These are phyloP conservation scores for Trametes meyenii DNA, from an alignment of 768 basidiomycete species.

Conservation along the genomic window DNA sequence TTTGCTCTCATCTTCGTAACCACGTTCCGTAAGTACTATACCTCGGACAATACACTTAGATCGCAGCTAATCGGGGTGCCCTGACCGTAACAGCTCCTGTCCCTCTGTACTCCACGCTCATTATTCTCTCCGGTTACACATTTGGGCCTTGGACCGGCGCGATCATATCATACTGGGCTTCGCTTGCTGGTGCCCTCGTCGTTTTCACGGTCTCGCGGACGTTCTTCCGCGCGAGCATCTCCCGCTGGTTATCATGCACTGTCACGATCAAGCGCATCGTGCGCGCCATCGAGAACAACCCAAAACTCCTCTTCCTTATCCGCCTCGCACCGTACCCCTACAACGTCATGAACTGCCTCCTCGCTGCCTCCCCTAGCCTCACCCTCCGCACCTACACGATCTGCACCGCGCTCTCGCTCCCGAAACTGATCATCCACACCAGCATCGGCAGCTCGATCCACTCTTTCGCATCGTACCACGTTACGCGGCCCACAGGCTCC, in stretches of 20 bases:
- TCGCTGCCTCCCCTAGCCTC: conserved; percentile 85
- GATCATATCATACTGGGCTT: conserved; percentile 83
- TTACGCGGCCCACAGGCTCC: conserved; percentile 30
- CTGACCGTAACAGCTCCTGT: conserved; percentile 64
- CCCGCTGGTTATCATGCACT: conserved; percentile 71
- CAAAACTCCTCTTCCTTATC: conserved; percentile 87
- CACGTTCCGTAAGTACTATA: conserved; percentile 70
- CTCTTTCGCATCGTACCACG: conserved; percentile 74
- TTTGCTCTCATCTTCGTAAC: conserved; percentile 84
- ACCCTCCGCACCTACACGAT: conserved; percentile 76
- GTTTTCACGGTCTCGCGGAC: conserved; percentile 82
- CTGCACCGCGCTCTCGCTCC: conserved; percentile 80
- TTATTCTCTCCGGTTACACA: conserved; percentile 89
- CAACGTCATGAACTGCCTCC: conserved; percentile 94
- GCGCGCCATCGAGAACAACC: conserved; percentile 84
- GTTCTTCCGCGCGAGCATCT: conserved; percentile 70
- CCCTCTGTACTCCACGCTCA: conserved; percentile 91
- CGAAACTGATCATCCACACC: conserved; percentile 92
- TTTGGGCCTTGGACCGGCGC: conserved; percentile 86
- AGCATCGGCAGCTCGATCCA: conserved; percentile 84
- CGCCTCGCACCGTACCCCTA: conserved; percentile 91
- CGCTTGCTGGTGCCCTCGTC: conserved; percentile 79
- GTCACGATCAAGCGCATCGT: conserved; percentile 79
- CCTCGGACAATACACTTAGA: not conserved
- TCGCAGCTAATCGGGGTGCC: conserved; percentile 14